Evolutionary conservation across 2,329 filamentous ascomycete genomes (phyloP).

Genomic region (Davidsoniella neocaledoniae): DNA sequence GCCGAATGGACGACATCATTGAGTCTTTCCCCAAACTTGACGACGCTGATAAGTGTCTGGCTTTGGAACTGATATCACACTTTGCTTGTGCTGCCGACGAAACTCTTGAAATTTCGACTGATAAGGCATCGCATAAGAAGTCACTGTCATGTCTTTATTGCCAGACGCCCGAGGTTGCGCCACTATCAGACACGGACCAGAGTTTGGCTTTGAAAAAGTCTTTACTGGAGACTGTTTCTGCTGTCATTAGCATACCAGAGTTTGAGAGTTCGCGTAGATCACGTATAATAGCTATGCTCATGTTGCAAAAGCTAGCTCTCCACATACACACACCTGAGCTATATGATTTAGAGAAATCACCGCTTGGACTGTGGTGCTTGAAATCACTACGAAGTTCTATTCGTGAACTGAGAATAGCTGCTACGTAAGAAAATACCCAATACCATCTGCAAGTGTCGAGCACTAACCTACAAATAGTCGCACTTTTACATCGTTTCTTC

Average conservation of each 20-base stretch:
- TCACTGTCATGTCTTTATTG: constrained; percentile 7
- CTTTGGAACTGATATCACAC: constrained; percentile 38
- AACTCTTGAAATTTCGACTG: constrained; percentile 20
- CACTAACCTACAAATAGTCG: constrained; percentile 26
- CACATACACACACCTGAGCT: constrained; percentile 45
- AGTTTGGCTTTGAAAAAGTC: constrained; percentile 2
- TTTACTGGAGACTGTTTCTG: constrained; percentile 23
- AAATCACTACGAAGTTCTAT: constrained; percentile 68
- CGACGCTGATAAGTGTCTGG: constrained; percentile 33
- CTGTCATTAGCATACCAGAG: constrained; percentile 26
- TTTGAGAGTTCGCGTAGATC: constrained; percentile 40
- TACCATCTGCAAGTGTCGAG: neutral
- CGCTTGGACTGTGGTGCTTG: constrained; percentile 64
- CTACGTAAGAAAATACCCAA: constrained; percentile 35
- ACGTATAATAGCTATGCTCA: constrained; percentile 54
- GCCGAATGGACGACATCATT: constrained; percentile 14
- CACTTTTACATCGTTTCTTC: constrained; percentile 49
- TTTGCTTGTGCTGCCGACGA: constrained; percentile 38
- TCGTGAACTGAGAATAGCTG: constrained; percentile 68
- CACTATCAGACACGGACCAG: constrained; percentile 7
- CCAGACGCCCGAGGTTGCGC: constrained; percentile 6
- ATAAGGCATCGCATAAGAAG: neutral
- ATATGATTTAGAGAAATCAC: constrained; percentile 50
- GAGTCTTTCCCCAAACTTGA: constrained; percentile 27
- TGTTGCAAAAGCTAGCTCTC: constrained; percentile 49